Percentiles rank a stretch among this genome's conserved stretches.
These are phyloP conservation scores for Eimeria mitis DNA, from an alignment of 169 alveolate genomes.

Conservation along the genomic window DNA sequence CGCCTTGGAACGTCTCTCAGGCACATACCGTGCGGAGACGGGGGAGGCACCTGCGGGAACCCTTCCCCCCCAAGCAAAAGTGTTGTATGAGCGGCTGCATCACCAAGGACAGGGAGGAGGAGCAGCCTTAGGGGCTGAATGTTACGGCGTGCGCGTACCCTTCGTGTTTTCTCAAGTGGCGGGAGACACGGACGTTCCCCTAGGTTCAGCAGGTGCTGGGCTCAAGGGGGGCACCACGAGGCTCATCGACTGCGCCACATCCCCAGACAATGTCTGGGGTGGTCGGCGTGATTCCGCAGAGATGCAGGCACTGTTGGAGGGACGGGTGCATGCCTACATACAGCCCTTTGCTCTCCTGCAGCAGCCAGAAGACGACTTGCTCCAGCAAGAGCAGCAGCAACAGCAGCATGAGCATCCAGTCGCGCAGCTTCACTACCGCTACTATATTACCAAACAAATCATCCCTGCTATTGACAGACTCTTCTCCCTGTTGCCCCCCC, in stretches of 20 bases:
- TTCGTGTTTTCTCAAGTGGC: conserved; percentile 63
- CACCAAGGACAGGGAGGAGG: conserved; percentile 28
- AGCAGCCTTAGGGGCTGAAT: background rate
- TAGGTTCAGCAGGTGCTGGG: conserved; percentile 46
- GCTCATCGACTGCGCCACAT: conserved; percentile 74
- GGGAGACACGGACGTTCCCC: conserved; percentile 63
- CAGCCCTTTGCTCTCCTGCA: conserved; percentile 26
- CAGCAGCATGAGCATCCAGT: conserved; percentile 23
- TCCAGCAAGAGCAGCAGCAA: conserved; percentile 27
- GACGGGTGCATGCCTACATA: conserved; percentile 12
- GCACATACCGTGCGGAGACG: conserved; percentile 75
- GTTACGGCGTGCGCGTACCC: conserved; percentile 66
- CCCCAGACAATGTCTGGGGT: conserved; percentile 77
- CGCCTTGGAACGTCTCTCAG: conserved; percentile 4
- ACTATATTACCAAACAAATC: conserved; percentile 80
- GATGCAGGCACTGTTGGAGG: conserved; percentile 63
- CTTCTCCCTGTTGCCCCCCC: conserved; percentile 64
- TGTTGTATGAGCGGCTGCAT: conserved; percentile 73
- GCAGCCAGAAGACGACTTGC: conserved; percentile 45
- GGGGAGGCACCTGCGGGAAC: conserved; percentile 81
- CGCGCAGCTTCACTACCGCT: conserved; percentile 35
- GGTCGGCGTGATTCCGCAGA: conserved; percentile 66
- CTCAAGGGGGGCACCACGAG: conserved; percentile 14
- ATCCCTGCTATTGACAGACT: conserved; percentile 83
- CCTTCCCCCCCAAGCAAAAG: conserved; percentile 80